Base-by-base conservation (phyloP, 805 yeast species). In the Pichia pseudocactophila region DNA sequence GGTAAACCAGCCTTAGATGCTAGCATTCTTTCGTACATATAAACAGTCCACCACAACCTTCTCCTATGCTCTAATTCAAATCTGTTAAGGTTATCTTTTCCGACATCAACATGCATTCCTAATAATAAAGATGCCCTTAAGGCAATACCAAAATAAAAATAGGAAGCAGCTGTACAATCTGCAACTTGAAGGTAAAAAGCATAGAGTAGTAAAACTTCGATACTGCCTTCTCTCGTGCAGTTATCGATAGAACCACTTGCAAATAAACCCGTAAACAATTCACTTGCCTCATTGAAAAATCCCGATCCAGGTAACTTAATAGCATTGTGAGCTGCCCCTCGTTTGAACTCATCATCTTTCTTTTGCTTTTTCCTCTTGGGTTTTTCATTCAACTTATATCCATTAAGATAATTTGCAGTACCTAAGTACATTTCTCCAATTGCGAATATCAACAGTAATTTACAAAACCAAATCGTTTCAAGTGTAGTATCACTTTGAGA, bases 61-160 rank as follows among this genome's bases (percentile, higher is more conserved):
- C 67, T 50, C 36, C 67, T 49, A 53, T 75, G 81, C 45, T 75
- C 81, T 45, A 75, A 55, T 46, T 75, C 79, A 50, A 69, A 73
- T 28, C 77, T 54, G 49, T 69, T 70, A 37, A 74, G 51, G 25
- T 65, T 59, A 48, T 78, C 86, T 51, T 77, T 76, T 46, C 82
- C 89, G 7, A 86, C 80, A 62, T 83, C 92, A 2, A 83, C 92
- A 58, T 83, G 94, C 78, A 82, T 73, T 2, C 94, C 94, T 20
- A 82, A 59, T 37, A 82, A 76, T 42, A 83, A 64, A 7, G 87
- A 78, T 0, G 89, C 78, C 44, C 89, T 66, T 30, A 83, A 58
- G 0, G 90, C 90, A 45, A 80, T 69, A 3, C 89, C 89, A 60
- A 83, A 81, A 59, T 82, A 83, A 54, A 83, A 81, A 52, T 83